These are phyloP conservation scores for Fomitopsis betulina DNA, from an alignment of 1,284 basidiomycete genomes.

Conservation along the genomic window DNA sequence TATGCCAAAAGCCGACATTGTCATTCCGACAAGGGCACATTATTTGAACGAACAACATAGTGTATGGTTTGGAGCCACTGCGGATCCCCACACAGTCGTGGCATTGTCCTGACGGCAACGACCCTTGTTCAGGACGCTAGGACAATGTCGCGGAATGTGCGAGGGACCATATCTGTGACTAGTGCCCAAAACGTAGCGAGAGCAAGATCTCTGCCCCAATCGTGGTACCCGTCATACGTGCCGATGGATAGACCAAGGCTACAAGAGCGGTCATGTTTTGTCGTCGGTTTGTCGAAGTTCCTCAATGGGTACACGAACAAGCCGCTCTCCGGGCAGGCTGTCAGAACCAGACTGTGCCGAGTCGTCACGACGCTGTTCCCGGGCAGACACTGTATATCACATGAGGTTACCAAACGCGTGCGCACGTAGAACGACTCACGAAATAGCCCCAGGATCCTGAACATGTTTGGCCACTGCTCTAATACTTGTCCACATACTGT, in stretches of 20 bases:
- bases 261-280: constrained; percentile 6
- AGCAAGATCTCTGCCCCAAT: too few relatives aligned
- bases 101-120: too few relatives aligned
- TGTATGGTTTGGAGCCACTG: too few relatives aligned
- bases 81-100: too few relatives aligned
- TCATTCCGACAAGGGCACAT: too few relatives aligned
- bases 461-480: constrained; percentile 80
- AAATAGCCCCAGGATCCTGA: constrained; percentile 65
- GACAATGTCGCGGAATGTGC: too few relatives aligned
- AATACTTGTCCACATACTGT: constrained; percentile 72
- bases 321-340: constrained; percentile 29
- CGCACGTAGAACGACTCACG: constrained; percentile 35
- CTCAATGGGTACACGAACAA: constrained; percentile 65
- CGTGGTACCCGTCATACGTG: too few relatives aligned
- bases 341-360: constrained; percentile 17
- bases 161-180: too few relatives aligned
- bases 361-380: constrained; percentile 27
- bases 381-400: constrained; percentile 36
- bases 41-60: too few relatives aligned
- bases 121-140: too few relatives aligned
- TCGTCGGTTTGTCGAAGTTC: constrained; percentile 36
- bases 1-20: too few relatives aligned
- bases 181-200: too few relatives aligned
- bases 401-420: constrained; percentile 4
- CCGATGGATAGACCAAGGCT: not conserved